A percentile compares a stretch with the other conserved stretches of the same genome.
Evolutionary conservation across 257 asterid genomes (phyloP).

Genomic region (Nicotiana tabacum): DNA sequence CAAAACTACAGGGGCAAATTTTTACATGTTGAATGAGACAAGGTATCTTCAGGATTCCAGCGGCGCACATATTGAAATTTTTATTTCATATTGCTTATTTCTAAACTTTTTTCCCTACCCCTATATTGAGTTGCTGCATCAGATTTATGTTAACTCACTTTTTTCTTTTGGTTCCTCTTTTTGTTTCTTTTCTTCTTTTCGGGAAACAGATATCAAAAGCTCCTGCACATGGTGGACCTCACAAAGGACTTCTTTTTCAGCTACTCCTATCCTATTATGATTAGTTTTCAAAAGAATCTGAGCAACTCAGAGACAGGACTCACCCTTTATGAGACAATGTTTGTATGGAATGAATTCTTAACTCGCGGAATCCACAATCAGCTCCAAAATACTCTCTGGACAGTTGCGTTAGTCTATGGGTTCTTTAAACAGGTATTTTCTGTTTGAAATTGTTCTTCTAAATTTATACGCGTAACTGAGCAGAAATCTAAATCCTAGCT

Average conservation of each 20-base stretch:
- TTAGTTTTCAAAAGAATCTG: conserved; percentile 80
- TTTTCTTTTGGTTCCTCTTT: conserved; percentile 8
- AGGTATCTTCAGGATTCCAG: conserved; percentile 61
- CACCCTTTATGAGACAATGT: conserved; percentile 70
- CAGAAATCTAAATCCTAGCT: not conserved
- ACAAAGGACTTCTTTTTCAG: conserved; percentile 96
- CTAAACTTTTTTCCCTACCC: not conserved
- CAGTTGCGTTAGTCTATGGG: conserved; percentile 85
- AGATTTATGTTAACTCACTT: conserved; percentile 23
- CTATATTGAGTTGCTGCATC: not conserved
- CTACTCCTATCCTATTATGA: conserved; percentile 91
- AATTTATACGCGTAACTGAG: not conserved
- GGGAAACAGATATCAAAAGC: conserved; percentile 83
- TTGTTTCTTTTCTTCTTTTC: conserved; percentile 32
- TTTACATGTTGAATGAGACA: conserved; percentile 58
- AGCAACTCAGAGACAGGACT: conserved; percentile 53
- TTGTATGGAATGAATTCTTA: conserved; percentile 92
- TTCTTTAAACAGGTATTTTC: conserved; percentile 82
- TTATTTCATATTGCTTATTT: conserved; percentile 23
- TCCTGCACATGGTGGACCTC: conserved; percentile 77
- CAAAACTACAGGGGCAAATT: conserved; percentile 56
- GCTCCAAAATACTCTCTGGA: conserved; percentile 75
- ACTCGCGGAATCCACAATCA: conserved; percentile 82
- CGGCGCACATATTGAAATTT: conserved; percentile 19
- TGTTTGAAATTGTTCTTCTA: not conserved